phyloP scores from a whole-genome alignment of 2,329 filamentous ascomycete genomes.

The Trichophyton rubrum region DNA sequence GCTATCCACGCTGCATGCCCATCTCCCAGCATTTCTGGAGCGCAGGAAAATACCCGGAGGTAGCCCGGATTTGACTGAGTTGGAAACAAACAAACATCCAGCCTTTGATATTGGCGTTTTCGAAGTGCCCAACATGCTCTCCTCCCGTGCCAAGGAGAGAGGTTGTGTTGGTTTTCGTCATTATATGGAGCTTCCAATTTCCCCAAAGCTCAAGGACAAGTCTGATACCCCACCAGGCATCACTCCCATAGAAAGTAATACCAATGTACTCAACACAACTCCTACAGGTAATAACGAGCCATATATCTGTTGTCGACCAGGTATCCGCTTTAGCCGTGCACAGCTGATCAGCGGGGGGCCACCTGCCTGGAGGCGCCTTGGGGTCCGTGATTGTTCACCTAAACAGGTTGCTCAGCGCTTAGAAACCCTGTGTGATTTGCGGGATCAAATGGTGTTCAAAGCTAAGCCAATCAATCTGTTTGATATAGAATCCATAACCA shows the following conservation, averaged over 20 bases:
- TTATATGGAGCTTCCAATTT: constrained; percentile 36
- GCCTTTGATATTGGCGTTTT: constrained; percentile 35
- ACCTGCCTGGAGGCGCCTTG: constrained; percentile 30
- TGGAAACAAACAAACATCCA: constrained; percentile 22
- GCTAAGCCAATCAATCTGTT: constrained; percentile 25
- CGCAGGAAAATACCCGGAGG: constrained; percentile 13
- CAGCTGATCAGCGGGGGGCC: constrained; percentile 28
- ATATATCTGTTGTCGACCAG: constrained; percentile 26
- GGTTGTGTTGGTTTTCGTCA: constrained; percentile 37
- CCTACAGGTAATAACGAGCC: constrained; percentile 17
- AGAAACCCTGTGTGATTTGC: constrained; percentile 22
- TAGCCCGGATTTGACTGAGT: constrained; percentile 15
- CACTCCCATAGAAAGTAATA: constrained; percentile 14
- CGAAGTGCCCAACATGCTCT: constrained; percentile 40
- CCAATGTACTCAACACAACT: constrained; percentile 15
- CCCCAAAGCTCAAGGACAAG: constrained; percentile 12
- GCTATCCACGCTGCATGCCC: constrained; percentile 32
- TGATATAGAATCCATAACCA: constrained; percentile 22
- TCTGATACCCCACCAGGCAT: constrained; percentile 14
- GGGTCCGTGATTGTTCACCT: constrained; percentile 28
- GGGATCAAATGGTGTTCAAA: constrained; percentile 23
- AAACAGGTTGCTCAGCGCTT: constrained; percentile 25
- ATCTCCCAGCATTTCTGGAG: constrained; percentile 31
- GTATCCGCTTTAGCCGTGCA: constrained; percentile 25
- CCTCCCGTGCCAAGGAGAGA: constrained; percentile 32